phyloP scores from a whole-genome alignment of 148 eudicot species.

The Polygonum aviculare region DNA sequence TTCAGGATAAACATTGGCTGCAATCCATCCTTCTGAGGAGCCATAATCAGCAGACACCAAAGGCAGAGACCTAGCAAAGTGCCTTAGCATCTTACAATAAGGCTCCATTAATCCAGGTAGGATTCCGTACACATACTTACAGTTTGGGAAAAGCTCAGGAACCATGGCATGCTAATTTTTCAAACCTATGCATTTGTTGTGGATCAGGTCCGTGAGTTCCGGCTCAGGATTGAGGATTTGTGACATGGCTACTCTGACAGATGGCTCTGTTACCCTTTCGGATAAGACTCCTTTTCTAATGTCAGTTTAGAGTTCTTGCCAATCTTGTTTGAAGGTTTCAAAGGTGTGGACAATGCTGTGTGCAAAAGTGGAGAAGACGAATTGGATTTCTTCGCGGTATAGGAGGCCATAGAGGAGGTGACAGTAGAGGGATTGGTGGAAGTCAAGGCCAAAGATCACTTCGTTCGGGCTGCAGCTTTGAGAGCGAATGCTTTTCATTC shows the following conservation, averaged over 20 bases:
- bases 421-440: slow-evolving; percentile 77
- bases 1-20: slow-evolving; percentile 75
- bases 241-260: slow-evolving; percentile 48
- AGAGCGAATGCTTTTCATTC: slow-evolving; percentile 57
- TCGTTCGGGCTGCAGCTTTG: slow-evolving; percentile 80
- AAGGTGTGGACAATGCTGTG: slow-evolving; percentile 88
- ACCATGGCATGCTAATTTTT: slow-evolving; percentile 78
- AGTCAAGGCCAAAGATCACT: slow-evolving; percentile 69
- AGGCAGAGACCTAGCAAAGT: slow-evolving; percentile 69
- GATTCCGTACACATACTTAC: slow-evolving; percentile 73
- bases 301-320: slow-evolving; percentile 66
- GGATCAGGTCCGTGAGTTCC: slow-evolving; percentile 43
- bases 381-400: slow-evolving; percentile 41
- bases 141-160: slow-evolving; percentile 77
- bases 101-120: slow-evolving; percentile 98
- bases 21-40: slow-evolving; percentile 92
- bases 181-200: slow-evolving; percentile 37
- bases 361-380: slow-evolving; percentile 71
- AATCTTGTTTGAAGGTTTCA: slow-evolving; percentile 48
- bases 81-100: slow-evolving; percentile 68
- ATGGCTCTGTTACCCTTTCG: slow-evolving; percentile 35
- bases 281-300: slow-evolving; percentile 48
- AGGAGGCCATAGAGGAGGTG: slow-evolving; percentile 79
- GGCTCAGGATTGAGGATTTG: slow-evolving; percentile 60
- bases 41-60: slow-evolving; percentile 84